A percentile compares a stretch with the other conserved stretches of the same genome.
Conservation (phyloP, 1,284 basidiomycete species). For the Microbotryum violaceum region DNA sequence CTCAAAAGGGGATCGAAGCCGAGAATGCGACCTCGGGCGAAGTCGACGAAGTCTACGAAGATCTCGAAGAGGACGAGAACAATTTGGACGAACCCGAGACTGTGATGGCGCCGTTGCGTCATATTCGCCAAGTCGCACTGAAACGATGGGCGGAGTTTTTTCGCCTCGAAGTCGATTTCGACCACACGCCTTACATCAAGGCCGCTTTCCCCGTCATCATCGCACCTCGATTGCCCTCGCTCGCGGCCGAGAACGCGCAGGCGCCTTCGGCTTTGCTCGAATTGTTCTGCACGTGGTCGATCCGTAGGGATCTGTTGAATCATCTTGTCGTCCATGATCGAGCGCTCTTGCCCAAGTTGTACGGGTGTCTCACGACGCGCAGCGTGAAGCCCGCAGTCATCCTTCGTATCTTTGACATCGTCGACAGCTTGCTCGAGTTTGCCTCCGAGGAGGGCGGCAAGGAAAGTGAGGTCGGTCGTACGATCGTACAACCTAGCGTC, state of each 20-base stretch:
- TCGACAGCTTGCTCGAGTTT: conserved; percentile 62
- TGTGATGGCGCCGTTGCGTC: conserved; percentile 45
- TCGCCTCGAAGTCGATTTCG: conserved; percentile 56
- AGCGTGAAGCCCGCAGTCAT: conserved; percentile 84
- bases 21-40: conserved; percentile 37
- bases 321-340: conserved; percentile 66
- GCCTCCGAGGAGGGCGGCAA: conserved; percentile 45
- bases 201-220: conserved; percentile 65
- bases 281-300: conserved; percentile 73
- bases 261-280: conserved; percentile 83
- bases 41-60: conserved; percentile 36
- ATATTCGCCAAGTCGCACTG: conserved; percentile 71
- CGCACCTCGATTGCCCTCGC: conserved; percentile 65
- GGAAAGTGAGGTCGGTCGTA: conserved; percentile 45
- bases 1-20: conserved; percentile 52
- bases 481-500: conserved; percentile 68
- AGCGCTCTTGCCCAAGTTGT: conserved; percentile 65
- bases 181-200: conserved; percentile 65
- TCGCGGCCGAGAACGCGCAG: conserved; percentile 84
- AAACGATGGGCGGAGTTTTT: conserved; percentile 87
- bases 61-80: conserved; percentile 43
- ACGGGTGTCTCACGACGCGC: conserved; percentile 67
- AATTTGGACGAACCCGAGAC: conserved; percentile 38
- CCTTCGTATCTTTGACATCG: conserved; percentile 72
- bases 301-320: conserved; percentile 51